These are phyloP conservation scores for Sclerotinia glacialis DNA, from an alignment of 2,329 filamentous ascomycete species.

Conservation along the genomic window DNA sequence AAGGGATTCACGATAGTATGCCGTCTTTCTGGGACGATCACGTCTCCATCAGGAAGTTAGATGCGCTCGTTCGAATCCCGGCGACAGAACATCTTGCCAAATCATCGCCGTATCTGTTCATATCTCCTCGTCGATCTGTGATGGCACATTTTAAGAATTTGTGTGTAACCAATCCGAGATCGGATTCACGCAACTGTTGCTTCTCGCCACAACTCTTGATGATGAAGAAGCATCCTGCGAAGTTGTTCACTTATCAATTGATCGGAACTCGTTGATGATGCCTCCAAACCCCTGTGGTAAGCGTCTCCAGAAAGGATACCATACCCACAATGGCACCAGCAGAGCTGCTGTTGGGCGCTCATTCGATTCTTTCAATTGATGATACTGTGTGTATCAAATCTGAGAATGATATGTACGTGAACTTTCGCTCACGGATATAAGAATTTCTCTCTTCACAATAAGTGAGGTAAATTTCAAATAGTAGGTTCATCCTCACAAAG, in stretches of 20 bases:
- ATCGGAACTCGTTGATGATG: background rate
- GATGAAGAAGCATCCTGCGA: background rate
- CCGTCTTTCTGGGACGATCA: constrained; percentile 5
- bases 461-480: too few relatives aligned
- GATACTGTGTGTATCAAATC: background rate
- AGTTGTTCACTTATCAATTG: background rate
- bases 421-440: background rate
- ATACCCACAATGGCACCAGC: background rate
- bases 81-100: background rate
- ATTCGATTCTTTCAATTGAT: background rate
- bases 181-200: background rate
- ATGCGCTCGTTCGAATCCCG: background rate
- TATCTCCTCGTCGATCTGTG: background rate
- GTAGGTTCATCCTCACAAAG: background rate
- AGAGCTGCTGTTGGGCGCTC: background rate
- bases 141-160: background rate
- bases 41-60: constrained; percentile 7
- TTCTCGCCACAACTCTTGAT: background rate
- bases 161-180: background rate
- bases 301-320: background rate
- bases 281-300: background rate
- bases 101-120: background rate
- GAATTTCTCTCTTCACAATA: background rate
- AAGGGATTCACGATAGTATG: background rate
- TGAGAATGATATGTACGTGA: background rate